Evolutionary conservation across 116 monocot species (phyloP).

Genomic region (Zostera marina): DNA sequence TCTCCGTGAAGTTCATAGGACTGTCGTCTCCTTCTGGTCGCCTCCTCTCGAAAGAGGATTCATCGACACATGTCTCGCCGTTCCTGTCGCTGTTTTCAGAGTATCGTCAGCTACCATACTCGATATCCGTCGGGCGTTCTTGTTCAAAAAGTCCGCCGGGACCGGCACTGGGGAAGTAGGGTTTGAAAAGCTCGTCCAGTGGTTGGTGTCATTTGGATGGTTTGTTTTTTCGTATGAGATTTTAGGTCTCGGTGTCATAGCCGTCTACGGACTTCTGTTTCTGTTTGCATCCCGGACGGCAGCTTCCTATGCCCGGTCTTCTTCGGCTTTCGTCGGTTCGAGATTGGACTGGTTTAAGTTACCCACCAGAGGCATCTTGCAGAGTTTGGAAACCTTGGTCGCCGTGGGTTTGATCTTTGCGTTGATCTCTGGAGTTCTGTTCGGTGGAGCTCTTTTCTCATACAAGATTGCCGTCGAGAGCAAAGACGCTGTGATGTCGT

Average conservation of each 20-base stretch:
- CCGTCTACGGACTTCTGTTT: conserved; percentile 14
- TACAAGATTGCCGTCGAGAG: conserved; percentile 66
- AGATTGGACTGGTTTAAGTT: conserved; percentile 4
- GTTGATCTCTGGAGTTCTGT: conserved; percentile 32
- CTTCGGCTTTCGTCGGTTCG: conserved; percentile 7
- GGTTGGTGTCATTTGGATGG: conserved; percentile 37
- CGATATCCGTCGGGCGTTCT: conserved; percentile 16
- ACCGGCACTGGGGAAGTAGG: conserved; percentile 1
- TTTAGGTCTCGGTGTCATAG: conserved; percentile 11
- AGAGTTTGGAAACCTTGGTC: conserved; percentile 26
- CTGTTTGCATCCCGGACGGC: conserved; percentile 13
- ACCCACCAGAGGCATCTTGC: conserved; percentile 13
- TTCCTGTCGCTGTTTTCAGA: conserved; percentile 25
- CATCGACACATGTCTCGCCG: conserved; percentile 29
- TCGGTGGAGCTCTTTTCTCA: conserved; percentile 51
- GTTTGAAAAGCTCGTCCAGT: conserved; percentile 33
- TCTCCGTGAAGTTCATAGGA: conserved; percentile 30
- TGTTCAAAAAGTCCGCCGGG: neutral
- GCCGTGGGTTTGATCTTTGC: conserved; percentile 35
- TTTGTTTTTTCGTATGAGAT: conserved; percentile 27
- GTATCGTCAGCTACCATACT: conserved; percentile 27
- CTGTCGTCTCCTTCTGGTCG: conserved; percentile 48
- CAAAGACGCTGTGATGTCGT: conserved; percentile 41
- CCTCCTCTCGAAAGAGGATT: conserved; percentile 30
- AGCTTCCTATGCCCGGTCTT: conserved; percentile 9